phyloP scores from a whole-genome alignment of 2,329 filamentous ascomycete genomes.

The Trichothecium sympodiale region DNA sequence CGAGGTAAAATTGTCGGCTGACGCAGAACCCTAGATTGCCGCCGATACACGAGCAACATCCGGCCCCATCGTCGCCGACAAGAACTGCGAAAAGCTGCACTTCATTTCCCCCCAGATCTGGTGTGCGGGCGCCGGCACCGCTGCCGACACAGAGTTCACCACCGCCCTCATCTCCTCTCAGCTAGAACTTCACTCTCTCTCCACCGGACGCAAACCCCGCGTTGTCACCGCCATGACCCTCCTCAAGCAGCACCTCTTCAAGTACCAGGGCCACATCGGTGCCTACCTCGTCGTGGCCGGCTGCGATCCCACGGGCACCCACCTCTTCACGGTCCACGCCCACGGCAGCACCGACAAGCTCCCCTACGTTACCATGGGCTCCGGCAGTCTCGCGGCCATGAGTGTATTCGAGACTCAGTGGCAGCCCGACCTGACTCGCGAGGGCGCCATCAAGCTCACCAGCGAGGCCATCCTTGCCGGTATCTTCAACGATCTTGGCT shows the following conservation, averaged over 20 bases:
- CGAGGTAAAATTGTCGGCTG: not conserved
- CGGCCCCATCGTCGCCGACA: constrained; percentile 97
- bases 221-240: constrained; percentile 99
- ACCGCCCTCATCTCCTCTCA: constrained; percentile 97
- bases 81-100: constrained; percentile 99
- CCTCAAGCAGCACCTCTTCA: constrained; percentile 98
- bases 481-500: constrained; percentile 98
- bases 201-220: constrained; percentile 89
- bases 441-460: constrained; percentile 73
- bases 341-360: constrained; percentile 98
- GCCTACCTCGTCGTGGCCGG: constrained; percentile 96
- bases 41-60: constrained; percentile 96
- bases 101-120: constrained; percentile 98
- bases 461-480: constrained; percentile 85
- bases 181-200: constrained; percentile 93
- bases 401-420: constrained; percentile 94
- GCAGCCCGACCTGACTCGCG: constrained; percentile 65
- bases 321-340: constrained; percentile 96
- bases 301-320: constrained; percentile 87
- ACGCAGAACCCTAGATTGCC: constrained; percentile 56
- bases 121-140: constrained; percentile 96
- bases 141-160: constrained; percentile 97
- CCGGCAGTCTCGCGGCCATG: constrained; percentile 92
- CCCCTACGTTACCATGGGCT: constrained; percentile 98
- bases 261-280: constrained; percentile 94